Evolutionary conservation across 306 rosid species (phyloP), one percentile per base, ranked within the genome.

Genomic region (Lathyrus sativus): DNA sequence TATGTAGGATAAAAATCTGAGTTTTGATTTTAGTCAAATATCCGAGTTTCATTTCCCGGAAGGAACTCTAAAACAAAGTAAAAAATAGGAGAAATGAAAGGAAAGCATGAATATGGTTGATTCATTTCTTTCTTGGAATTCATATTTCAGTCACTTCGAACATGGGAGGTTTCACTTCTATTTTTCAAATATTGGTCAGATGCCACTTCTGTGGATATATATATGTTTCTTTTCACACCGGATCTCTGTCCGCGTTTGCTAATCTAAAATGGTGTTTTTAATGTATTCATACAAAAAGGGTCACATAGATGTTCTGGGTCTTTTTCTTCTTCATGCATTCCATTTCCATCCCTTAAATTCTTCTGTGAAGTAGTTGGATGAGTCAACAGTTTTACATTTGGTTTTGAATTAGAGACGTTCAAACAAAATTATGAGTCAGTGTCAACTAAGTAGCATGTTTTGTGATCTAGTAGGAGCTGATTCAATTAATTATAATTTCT

Each of bases 101-200:
- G 2, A 13, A 45, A 45, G 3, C 18, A 14, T 19, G 26, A 3
- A 22, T 53, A 22, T 4, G 9, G 9, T 53, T 53, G 35, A 68
- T 38, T 48, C 51, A 12, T 37, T 53, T 68, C 24, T 53, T 19
- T 7, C 10, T 19, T 19, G n/a, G 9, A 53, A 54, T 54, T 51
- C 38, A n/a, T 51, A 2, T 53, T 39, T 38, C 44, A 24, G 19
- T 24, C 42, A 41, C 15, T 54, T 26, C 11, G 56, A 42, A 15
- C 10, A 10, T 45, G 56, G 56, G n/a, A 17, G 11, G 28, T 28
- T 50, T 18, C 37, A 5, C 38, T 5, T 55, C 3, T 24, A 26
- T 56, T 31, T 43, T 68, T 53, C 38, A 68, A 68, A 38, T 13
- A 3, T 69, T 41, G 33, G 4, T 55, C 17, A 39, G 41, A 22